phyloP scores from a whole-genome alignment of 805 yeast genomes.

The Candida silvicultrix region DNA sequence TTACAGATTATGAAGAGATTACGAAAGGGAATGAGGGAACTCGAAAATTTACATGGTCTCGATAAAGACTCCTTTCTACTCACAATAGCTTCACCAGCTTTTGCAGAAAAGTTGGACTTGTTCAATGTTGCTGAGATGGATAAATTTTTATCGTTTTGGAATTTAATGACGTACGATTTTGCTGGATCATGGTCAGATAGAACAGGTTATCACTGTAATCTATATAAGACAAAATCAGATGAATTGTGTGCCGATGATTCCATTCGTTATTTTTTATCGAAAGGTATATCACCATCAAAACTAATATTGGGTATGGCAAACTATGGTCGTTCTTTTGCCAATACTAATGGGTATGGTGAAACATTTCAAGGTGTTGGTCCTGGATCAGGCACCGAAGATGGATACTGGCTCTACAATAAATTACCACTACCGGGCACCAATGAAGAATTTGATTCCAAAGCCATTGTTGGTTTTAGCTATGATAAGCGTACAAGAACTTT shows the following conservation, averaged over 20 bases:
- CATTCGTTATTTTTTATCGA: conserved; percentile 33
- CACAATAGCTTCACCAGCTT: conserved; percentile 76
- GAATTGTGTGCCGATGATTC: conserved; percentile 43
- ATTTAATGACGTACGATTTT: conserved; percentile 89
- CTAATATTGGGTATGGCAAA: conserved; percentile 81
- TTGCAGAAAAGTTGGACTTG: conserved; percentile 33
- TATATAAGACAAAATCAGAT: conserved; percentile 34
- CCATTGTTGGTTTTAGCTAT: conserved; percentile 51
- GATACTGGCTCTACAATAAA: conserved; percentile 48
- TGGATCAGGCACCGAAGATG: conserved; percentile 38
- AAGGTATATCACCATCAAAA: conserved; percentile 42
- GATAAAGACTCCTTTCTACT: conserved; percentile 34
- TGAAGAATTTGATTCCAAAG: conserved; percentile 46
- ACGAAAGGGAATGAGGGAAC: conserved; percentile 31
- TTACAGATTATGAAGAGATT: conserved; percentile 35
- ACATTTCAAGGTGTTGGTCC: conserved; percentile 38
- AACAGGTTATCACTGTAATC: conserved; percentile 67
- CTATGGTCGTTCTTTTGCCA: conserved; percentile 60
- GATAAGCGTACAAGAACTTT: conserved; percentile 31
- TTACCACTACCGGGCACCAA: conserved; percentile 39
- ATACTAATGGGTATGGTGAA: conserved; percentile 35
- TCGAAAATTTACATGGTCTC: conserved; percentile 27
- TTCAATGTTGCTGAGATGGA: conserved; percentile 52
- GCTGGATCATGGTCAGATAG: conserved; percentile 67
- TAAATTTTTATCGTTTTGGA: conserved; percentile 58